phyloP scores from a whole-genome alignment of 176 grass and related monocot species.

The Aegilops sharonensis region DNA sequence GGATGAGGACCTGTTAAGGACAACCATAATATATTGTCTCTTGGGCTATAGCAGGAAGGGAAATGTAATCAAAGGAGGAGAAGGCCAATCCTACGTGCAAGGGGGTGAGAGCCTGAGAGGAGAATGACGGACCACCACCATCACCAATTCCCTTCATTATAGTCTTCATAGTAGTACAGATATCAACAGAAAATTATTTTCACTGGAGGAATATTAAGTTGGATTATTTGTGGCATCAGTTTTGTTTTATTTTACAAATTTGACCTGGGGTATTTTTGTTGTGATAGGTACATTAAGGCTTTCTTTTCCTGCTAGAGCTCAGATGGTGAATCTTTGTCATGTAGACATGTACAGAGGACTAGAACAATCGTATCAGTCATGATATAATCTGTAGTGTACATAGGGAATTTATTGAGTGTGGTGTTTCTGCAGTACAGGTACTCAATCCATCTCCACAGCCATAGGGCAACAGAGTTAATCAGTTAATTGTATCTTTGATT shows the following conservation, averaged over 20 bases:
- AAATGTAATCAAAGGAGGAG: not conserved
- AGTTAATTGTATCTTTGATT: not conserved
- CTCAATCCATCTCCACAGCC: not conserved
- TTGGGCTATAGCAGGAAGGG: not conserved
- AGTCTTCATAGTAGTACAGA: not conserved
- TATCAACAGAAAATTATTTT: conserved; percentile 5
- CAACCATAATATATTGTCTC: not conserved
- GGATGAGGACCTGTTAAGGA: not conserved
- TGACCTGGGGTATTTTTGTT: not conserved
- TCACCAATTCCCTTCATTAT: not conserved
- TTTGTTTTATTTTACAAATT: not conserved
- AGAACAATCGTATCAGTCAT: not conserved
- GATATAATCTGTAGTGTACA: not conserved
- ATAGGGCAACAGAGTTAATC: not conserved
- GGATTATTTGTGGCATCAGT: not conserved
- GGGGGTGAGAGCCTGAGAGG: not conserved
- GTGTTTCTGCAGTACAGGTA: not conserved
- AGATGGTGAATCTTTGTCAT: not conserved
- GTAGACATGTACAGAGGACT: not conserved
- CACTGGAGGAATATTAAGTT: not conserved
- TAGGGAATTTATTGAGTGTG: not conserved
- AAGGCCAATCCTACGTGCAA: not conserved
- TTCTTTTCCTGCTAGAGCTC: not conserved
- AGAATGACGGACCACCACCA: not conserved
- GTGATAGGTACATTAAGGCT: not conserved